phyloP scores from a whole-genome alignment of 228 moss, liverwort and hornwort genomes.

The Sphagnum fallax region DNA sequence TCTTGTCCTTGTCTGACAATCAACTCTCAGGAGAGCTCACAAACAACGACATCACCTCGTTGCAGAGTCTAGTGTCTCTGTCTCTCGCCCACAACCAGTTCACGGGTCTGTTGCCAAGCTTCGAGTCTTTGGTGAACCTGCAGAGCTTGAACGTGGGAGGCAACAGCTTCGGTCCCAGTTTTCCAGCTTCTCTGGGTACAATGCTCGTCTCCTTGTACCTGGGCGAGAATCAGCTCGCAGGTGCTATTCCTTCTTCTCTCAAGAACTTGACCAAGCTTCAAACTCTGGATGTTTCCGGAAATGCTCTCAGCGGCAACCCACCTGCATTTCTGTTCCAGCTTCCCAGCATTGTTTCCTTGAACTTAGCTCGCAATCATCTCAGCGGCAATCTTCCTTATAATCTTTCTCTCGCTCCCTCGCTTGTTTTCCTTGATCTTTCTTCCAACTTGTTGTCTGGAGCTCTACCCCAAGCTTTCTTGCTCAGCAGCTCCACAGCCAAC shows the following conservation, averaged over 20 bases:
- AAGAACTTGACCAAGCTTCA: constrained; percentile 26
- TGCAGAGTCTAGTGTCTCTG: constrained; percentile 24
- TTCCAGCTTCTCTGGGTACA: constrained; percentile 30
- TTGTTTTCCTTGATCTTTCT: constrained; percentile 60
- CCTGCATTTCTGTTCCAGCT: constrained; percentile 55
- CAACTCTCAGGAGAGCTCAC: constrained; percentile 30
- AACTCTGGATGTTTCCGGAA: constrained; percentile 60
- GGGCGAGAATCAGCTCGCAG: constrained; percentile 48
- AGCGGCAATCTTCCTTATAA: constrained; percentile 48
- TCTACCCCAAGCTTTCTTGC: constrained; percentile 28
- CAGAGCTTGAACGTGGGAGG: constrained; percentile 39
- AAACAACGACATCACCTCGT: constrained; percentile 11
- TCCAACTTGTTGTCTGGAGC: constrained; percentile 56
- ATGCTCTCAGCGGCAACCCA: constrained; percentile 40
- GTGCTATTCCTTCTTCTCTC: constrained; percentile 31
- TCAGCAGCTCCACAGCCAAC: neutral
- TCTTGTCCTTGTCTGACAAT: constrained; percentile 56
- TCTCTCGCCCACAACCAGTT: constrained; percentile 39
- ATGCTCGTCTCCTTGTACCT: constrained; percentile 36
- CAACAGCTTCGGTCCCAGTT: constrained; percentile 58
- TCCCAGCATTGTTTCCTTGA: constrained; percentile 38
- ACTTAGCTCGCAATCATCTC: constrained; percentile 63
- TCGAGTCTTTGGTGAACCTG: constrained; percentile 18
- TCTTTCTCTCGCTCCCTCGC: constrained; percentile 35
- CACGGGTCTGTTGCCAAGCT: constrained; percentile 30